A percentile compares a stretch with the other conserved stretches of the same genome.
phyloP scores from a whole-genome alignment of 1,284 basidiomycete genomes.

The Ustilago cynodontis region DNA sequence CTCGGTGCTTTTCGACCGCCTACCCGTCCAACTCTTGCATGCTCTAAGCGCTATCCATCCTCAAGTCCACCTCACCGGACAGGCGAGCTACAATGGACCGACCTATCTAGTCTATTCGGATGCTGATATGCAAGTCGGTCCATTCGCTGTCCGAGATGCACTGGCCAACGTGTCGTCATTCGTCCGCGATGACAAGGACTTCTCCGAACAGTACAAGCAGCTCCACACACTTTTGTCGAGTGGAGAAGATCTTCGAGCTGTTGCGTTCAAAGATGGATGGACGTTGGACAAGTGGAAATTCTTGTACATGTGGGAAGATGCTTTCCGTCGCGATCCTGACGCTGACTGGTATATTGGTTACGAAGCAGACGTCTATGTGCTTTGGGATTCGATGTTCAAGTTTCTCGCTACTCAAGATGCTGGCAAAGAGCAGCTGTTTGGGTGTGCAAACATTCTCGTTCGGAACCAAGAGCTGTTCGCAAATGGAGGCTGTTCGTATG shows the following conservation, averaged over 20 bases:
- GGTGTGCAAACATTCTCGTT: slow-evolving; percentile 21
- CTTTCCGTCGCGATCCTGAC: slow-evolving; percentile 17
- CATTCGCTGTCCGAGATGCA: slow-evolving; percentile 22
- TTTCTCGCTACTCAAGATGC: slow-evolving; percentile 24
- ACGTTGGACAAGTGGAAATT: slow-evolving; percentile 46
- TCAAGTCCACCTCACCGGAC: slow-evolving; percentile 9
- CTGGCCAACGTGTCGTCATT: slow-evolving; percentile 36
- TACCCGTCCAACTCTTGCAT: slow-evolving; percentile 33
- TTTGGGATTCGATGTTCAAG: slow-evolving; percentile 38
- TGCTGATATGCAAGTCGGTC: slow-evolving; percentile 7
- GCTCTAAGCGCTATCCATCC: slow-evolving; percentile 15
- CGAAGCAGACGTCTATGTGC: slow-evolving; percentile 40
- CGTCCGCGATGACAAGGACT: slow-evolving; percentile 9
- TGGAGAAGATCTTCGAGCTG: neutral
- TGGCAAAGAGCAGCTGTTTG: slow-evolving; percentile 20
- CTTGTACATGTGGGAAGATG: slow-evolving; percentile 49
- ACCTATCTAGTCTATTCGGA: slow-evolving; percentile 38
- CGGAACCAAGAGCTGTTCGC: slow-evolving; percentile 32
- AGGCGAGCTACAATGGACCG: slow-evolving; percentile 10
- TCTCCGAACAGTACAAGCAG: slow-evolving; percentile 21
- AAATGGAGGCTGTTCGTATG: slow-evolving; percentile 37
- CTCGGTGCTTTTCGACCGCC: slow-evolving; percentile 33
- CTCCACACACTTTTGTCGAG: slow-evolving; percentile 14
- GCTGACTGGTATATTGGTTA: slow-evolving; percentile 47
- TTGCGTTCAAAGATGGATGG: slow-evolving; percentile 22